Base-by-base conservation (phyloP, 208 protist genomes). In the Acanthamoeba triangularis region DNA sequence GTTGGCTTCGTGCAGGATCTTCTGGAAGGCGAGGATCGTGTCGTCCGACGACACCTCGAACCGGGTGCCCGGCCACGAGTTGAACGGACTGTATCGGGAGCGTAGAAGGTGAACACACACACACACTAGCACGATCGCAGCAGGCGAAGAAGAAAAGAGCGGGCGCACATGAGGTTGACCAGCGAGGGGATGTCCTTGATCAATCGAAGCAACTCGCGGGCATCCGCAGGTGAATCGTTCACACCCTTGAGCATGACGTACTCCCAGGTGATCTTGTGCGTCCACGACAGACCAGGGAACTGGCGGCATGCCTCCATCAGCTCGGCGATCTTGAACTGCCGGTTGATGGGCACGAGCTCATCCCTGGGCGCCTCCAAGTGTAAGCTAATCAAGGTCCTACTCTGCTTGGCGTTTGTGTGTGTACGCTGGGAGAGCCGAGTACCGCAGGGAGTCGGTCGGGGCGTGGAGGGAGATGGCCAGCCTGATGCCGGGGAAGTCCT, bases 201-300 rank as follows among this genome's bases (percentile, higher is more conserved):
- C 2, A 94, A 23, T 33, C 67, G 37, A 25, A 94, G 47, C 25
- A 94, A 41, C n/a, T 94, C 90, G 7, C 52, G 33, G 5, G 90
- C 90, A 41, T 94, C 65, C 2, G 20, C 49, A 8, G 33, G 59
- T 20, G 59, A 74, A 41, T 94, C 90, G 35, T 94, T 94, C 7
- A 94, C 90, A 33, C 84, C 78, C 41, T 69, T 63, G 33, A 91
- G 84, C 84, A 91, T 91, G 54, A 94, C 90, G 63, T 94, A 94
- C 35, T 94, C 90, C 37, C 37, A 94, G 8, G 90, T 94, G 65
- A 94, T 94, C 59, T 80, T 74, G 67, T 94, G 59, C 23, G 67
- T 94, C 65, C 67, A 94, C 20, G 90, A 94, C 6, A 94, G 90
- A 23, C 90, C 90, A 7, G 90, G 90, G n/a, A 94, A 94, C 28